Base-by-base conservation (phyloP, 1,284 basidiomycete genomes). In the Leccinum ponderosum region DNA sequence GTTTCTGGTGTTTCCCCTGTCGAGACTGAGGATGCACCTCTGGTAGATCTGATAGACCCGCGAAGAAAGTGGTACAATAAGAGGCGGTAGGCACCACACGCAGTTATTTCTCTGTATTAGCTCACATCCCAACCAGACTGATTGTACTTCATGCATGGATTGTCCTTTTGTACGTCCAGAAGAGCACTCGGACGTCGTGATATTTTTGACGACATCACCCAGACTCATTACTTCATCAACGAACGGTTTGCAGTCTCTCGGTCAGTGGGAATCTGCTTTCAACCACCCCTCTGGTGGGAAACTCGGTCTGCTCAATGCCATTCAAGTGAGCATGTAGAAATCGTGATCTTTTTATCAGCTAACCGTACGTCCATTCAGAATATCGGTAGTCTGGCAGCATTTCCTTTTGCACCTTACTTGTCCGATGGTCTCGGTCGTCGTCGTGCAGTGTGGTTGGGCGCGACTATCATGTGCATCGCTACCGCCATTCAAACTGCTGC, bases 141-240 rank as follows among this genome's bases (percentile, higher is more conserved):
- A 85, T 90, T 62, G 60, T 67, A 57, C 82, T 90, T 65, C 84
- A 90, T 70, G 80, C 76, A 29, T 91, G 89, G 89, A 85, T 90
- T 62, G 72, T 86, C 57, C 78, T 91, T 48, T 77, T 89, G 86
- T 87, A 65, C 60, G 83, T 77, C 48, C 6, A 8, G 3, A 22
- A 11, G 20, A 17, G n/a, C 42, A 9, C 9, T 1, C 7, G 37
- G 8, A 3, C 47, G 14, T 35, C 7, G 20, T 20, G 44, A 22
- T 25, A 7, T 51, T 48, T 53, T 9, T 44, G 17, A 51, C 53
- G 37, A 58, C 3, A 12, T 39, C 3, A 50, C 9, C 20, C 29
- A 87, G 86, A 57, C 83, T 90, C 63, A 88, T 90, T 71, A 90
- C 89, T 12, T 88, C 89, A 14, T 89, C 87, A n/a, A 89, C n/a